phyloP scores from a whole-genome alignment of 139 green algal species.

The Desmodesmus armatus region DNA sequence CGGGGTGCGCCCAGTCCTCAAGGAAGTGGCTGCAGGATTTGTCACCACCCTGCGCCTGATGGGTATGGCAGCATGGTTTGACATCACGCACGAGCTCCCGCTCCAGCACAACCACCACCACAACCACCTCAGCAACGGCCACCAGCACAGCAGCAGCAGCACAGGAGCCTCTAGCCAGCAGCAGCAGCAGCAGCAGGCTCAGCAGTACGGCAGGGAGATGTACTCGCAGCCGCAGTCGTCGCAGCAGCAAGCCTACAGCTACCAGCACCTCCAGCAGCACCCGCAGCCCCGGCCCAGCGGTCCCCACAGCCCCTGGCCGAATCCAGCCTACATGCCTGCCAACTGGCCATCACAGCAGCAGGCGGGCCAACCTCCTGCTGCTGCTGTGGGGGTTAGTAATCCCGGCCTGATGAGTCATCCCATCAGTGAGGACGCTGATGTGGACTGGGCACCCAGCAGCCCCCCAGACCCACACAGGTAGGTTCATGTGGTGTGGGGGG shows the following conservation, averaged over 20 bases:
- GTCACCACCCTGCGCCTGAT: slow-evolving; percentile 25
- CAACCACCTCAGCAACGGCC: too few species aligned
- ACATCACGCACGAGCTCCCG: too few species aligned
- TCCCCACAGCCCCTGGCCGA: not conserved
- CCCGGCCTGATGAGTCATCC: not conserved
- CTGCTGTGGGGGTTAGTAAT: not conserved
- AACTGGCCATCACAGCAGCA: not conserved
- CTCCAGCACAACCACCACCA: too few species aligned
- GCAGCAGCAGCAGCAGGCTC: not conserved
- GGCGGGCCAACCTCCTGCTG: not conserved
- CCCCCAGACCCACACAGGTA: too few species aligned
- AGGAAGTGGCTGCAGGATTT: not conserved
- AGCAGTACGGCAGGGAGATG: not conserved
- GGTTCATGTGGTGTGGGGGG: too few species aligned
- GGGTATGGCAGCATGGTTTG: too few species aligned
- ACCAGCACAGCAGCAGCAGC: too few species aligned
- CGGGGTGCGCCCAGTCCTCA: slow-evolving; percentile 37
- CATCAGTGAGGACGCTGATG: not conserved
- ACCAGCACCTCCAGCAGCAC: not conserved
- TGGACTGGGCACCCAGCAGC: not conserved
- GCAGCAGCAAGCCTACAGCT: not conserved
- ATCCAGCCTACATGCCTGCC: too few species aligned
- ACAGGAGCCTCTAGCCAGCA: too few species aligned
- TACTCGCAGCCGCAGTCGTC: not conserved
- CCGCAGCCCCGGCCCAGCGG: not conserved